Percentiles rank a stretch among this genome's conserved stretches.
Conservation (phyloP, 1,284 basidiomycete genomes). For the Xanthoconium separans region DNA sequence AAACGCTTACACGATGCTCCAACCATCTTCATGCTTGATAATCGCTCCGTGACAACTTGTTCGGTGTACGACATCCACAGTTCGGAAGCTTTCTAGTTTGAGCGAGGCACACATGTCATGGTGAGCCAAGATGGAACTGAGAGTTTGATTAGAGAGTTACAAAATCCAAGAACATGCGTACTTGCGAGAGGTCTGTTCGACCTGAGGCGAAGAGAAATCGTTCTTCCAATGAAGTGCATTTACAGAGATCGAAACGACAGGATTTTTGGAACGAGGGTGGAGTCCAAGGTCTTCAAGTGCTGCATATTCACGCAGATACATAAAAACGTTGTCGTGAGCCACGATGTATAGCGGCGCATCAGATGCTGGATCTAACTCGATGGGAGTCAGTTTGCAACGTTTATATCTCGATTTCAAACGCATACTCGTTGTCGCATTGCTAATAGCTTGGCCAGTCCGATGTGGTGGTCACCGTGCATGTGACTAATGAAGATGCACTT, state of each 20-base stretch:
- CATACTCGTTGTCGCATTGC: conserved; percentile 70
- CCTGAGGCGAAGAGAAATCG: conserved; percentile 24
- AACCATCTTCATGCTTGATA: conserved; percentile 68
- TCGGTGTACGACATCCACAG: conserved; percentile 75
- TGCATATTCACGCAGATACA: conserved; percentile 65
- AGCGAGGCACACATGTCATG: conserved; percentile 48
- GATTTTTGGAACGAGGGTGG: conserved; percentile 43
- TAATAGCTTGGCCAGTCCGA: conserved; percentile 77
- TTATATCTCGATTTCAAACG: not conserved
- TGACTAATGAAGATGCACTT: conserved; percentile 88
- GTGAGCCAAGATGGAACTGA: conserved; percentile 31
- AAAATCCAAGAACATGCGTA: not conserved
- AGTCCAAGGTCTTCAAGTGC: conserved; percentile 70
- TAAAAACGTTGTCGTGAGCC: conserved; percentile 51
- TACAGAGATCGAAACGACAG: conserved; percentile 53
- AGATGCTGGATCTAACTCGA: conserved; percentile 59
- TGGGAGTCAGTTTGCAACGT: conserved; percentile 5
- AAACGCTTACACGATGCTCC: conserved; percentile 74
- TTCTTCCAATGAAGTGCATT: conserved; percentile 53
- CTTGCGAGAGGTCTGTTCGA: conserved; percentile 3
- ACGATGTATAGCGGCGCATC: conserved; percentile 70
- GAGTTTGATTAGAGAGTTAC: conserved; percentile 3
- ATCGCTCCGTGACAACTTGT: conserved; percentile 71
- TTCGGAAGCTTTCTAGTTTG: conserved; percentile 54
- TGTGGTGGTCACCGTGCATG: conserved; percentile 92